Conservation (phyloP, 1,139 yeast genomes). For the Hyphopichia wangnamkhiaoensis region DNA sequence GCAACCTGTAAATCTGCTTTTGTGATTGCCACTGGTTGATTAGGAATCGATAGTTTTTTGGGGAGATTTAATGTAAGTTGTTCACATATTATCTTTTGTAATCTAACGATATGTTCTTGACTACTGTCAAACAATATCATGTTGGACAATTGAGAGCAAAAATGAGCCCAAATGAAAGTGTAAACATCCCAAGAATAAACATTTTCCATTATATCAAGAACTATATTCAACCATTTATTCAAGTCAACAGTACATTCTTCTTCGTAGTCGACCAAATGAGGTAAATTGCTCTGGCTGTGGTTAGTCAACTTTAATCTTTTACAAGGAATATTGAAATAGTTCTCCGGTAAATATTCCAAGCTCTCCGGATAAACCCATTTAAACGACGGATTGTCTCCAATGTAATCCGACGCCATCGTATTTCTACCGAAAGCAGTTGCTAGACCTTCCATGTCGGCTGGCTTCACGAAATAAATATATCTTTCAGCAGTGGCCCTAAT, state of each 20-base stretch:
- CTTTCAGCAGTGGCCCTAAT: slow-evolving; percentile 53
- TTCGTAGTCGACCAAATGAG: slow-evolving; percentile 11
- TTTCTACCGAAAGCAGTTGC: slow-evolving; percentile 61
- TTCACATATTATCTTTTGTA: slow-evolving; percentile 57
- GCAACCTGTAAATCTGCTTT: slow-evolving; percentile 70
- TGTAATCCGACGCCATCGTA: slow-evolving; percentile 22
- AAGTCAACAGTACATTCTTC: slow-evolving; percentile 39
- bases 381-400: slow-evolving; percentile 7
- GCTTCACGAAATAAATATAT: slow-evolving; percentile 51
- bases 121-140: slow-evolving; percentile 52
- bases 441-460: slow-evolving; percentile 67
- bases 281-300: not conserved
- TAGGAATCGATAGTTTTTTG: slow-evolving; percentile 40
- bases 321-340: slow-evolving; percentile 36
- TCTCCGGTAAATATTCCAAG: slow-evolving; percentile 47
- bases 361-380: slow-evolving; percentile 68
- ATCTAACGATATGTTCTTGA: slow-evolving; percentile 42
- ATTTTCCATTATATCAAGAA: slow-evolving; percentile 50
- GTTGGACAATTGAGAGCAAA: slow-evolving; percentile 72
- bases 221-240: slow-evolving; percentile 52
- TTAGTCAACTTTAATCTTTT: slow-evolving; percentile 12
- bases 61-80: slow-evolving; percentile 60
- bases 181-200: slow-evolving; percentile 73
- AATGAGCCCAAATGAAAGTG: slow-evolving; percentile 66
- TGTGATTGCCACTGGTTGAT: slow-evolving; percentile 27